These are phyloP conservation scores for Leucosporidium creatinivorum DNA, from an alignment of 768 basidiomycete species.

Conservation along the genomic window DNA sequence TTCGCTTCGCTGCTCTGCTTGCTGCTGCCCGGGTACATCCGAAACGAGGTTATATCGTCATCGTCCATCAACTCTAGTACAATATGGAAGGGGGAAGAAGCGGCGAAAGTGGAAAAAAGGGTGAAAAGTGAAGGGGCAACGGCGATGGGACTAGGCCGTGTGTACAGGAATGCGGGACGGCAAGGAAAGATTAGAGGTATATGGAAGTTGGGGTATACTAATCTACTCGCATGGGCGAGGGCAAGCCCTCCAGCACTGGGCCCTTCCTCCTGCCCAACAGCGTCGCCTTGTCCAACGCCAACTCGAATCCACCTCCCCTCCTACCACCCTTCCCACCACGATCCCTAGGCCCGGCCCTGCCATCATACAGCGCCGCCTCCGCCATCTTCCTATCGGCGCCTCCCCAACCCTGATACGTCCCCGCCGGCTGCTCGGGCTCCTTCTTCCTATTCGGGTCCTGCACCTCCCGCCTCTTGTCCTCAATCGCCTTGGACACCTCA, in stretches of 20 bases:
- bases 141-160: no score
- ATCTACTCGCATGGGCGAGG: slow-evolving; percentile 3
- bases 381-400: slow-evolving; percentile 46
- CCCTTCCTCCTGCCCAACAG: slow-evolving; percentile 54
- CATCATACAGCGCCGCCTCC: slow-evolving; percentile 52
- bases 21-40: no score
- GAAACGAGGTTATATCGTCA: no score
- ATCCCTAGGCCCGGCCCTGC: slow-evolving; percentile 66
- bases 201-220: no score
- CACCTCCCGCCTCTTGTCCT: slow-evolving; percentile 43
- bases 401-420: slow-evolving; percentile 45
- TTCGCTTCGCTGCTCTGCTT: no score
- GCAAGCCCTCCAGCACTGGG: background rate
- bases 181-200: no score
- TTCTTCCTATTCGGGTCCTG: slow-evolving; percentile 38
- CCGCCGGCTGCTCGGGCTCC: slow-evolving; percentile 33
- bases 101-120: no score
- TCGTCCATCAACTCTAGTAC: no score
- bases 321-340: slow-evolving; percentile 43
- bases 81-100: no score
- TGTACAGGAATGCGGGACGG: no score
- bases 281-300: slow-evolving; percentile 80
- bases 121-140: no score
- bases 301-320: slow-evolving; percentile 58
- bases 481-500: slow-evolving; percentile 43